Evolutionary conservation across 2,329 filamentous ascomycete species (phyloP).

Genomic region (Calycina marina): DNA sequence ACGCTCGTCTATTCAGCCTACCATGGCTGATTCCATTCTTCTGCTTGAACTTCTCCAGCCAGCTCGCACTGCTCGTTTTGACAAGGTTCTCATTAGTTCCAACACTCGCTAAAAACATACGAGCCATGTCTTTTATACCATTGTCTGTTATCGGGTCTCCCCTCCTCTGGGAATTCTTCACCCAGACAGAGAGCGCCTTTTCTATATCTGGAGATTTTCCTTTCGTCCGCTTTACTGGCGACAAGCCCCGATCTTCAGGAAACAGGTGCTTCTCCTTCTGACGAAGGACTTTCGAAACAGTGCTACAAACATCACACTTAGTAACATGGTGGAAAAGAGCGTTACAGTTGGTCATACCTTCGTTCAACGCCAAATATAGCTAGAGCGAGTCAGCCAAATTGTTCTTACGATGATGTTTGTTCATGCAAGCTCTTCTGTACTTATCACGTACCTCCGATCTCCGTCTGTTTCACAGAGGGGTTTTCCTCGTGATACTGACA

Average conservation of each 20-base stretch:
- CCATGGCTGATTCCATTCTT: slow-evolving; percentile 35
- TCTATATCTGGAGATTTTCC: slow-evolving; percentile 85
- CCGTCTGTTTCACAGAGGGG: slow-evolving; percentile 82
- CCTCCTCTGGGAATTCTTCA: slow-evolving; percentile 63
- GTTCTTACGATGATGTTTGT: too few species aligned
- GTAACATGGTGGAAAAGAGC: slow-evolving; percentile 1
- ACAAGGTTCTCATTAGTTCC: slow-evolving; percentile 57
- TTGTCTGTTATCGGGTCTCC: slow-evolving; percentile 62
- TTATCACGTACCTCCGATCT: slow-evolving; percentile 62
- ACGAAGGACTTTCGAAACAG: slow-evolving; percentile 93
- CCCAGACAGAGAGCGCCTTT: slow-evolving; percentile 76
- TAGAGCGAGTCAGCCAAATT: slow-evolving; percentile 27
- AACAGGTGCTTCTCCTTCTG: slow-evolving; percentile 91
- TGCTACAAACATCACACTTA: slow-evolving; percentile 41
- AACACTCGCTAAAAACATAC: slow-evolving; percentile 62
- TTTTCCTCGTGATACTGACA: slow-evolving; percentile 87
- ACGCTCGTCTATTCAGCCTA: slow-evolving; percentile 39
- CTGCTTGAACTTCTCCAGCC: slow-evolving; percentile 93
- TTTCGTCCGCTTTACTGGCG: slow-evolving; percentile 70
- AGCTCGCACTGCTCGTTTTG: slow-evolving; percentile 57
- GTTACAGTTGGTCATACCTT: slow-evolving; percentile 47
- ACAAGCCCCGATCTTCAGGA: slow-evolving; percentile 62
- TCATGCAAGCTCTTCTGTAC: neutral
- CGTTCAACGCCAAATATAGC: slow-evolving; percentile 89
- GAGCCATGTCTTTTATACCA: slow-evolving; percentile 74